Base-by-base conservation (phyloP, 768 basidiomycete species). In the Trametes villosa region DNA sequence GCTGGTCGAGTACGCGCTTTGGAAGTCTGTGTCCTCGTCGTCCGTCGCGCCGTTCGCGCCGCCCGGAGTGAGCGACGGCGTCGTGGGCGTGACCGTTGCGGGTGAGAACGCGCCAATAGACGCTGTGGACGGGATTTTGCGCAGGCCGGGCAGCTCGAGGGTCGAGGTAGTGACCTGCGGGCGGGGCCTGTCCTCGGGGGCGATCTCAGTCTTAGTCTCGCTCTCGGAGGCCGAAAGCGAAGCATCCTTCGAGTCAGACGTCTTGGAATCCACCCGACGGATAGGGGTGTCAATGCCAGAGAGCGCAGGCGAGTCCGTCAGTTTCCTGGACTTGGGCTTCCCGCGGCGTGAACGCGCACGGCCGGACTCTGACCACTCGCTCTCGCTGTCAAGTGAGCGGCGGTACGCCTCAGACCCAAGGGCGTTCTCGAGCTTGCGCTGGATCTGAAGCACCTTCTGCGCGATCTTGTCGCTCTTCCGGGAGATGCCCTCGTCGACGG, bases 351-450 rank as follows among this genome's bases (percentile, higher is more conserved):
- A 45, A 27, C 62, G 60, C 40, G 41, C 29, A 13, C 62, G 29
- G 30, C 65, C 49, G 12, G 67, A 56, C 56, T 70, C 70, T 8
- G 68, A 70, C 45, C 65, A 51, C 48, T 73, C 72, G 65, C 69
- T 70, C 62, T 84, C 86, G 66, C 86, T 65, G 63, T 76, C 81
- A 68, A 78, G 74, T 62, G 79, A 69, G 76, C 13, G 77, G 62
- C 58, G 71, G 33, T 77, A 80, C 38, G 78, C 83, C 36, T 92
- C 91, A 9, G 83, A 75, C 12, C 85, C 79, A 44, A 94, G 74
- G 4, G 92, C 92, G 36, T 78, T 81, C 72, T 94, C 93, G 56
- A 95, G 78, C 92, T 96, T 96, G 65, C 91, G 86, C 76, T 96
- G 94, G 59, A 97, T 96, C 73, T 90, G 86, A 48, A 90, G 69